Base-by-base conservation (phyloP, 257 asterid species). In the Hygrophila difformis region DNA sequence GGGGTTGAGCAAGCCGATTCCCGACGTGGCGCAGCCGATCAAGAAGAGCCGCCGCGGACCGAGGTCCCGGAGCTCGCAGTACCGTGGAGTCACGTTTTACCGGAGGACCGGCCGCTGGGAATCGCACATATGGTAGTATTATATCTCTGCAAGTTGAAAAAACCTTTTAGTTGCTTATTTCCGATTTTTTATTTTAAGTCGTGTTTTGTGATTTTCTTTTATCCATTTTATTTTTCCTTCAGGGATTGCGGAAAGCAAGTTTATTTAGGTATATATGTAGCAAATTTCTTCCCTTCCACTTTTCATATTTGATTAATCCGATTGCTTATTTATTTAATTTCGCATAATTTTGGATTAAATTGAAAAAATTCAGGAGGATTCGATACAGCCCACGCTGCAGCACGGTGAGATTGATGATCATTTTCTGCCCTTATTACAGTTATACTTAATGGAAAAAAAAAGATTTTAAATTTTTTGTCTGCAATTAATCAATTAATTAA, bases 181-280 rank as follows among this genome's bases (percentile, higher is more conserved):
- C n/a, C 12, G 37, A 9, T 39, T 16, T 6, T 5, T 33, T 33
- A 1, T 16, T 31, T 31, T 12, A 3, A 3, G 8, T 8, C 8
- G 7, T 26, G 31, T 26, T 8, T 1, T 16, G 35, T 12, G 16
- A 20, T 50, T 49, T 20, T 39, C 11, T 5, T 14, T 14, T 28
- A 4, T 47, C 18, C 13, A 40, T 33, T 33, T 10, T 9, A 0
- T 12, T 37, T 37, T 10, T 33, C 37, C 12, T 4, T 49, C 87
- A 88, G 97, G 97, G 97, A 88, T 44, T 84, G 95, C 44, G 97
- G 97, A 19, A 88, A 88, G 64, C 97, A 88, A 68, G 97, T 88
- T 20, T 88, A 88, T 51, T 74, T 87, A 40, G 97, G 97, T 87
- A 22, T 18, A 71, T 26, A 26, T 26, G 8, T n/a, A 26, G 4